phyloP scores from a whole-genome alignment of 192 early-diverging fungal genomes.

The Entrophospora sp. region DNA sequence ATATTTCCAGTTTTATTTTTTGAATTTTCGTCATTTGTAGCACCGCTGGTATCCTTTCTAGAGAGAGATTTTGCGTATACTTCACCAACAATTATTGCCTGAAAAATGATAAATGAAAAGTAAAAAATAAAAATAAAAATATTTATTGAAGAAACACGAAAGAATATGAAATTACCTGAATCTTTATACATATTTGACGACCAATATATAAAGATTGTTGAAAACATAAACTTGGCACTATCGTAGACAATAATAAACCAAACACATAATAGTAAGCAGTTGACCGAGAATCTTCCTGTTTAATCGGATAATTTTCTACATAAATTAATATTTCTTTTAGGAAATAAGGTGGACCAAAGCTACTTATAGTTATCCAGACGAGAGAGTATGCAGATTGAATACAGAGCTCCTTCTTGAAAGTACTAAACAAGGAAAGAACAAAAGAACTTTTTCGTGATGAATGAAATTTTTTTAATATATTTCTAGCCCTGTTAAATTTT shows the following conservation, averaged over 20 bases:
- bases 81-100: conserved; percentile 31
- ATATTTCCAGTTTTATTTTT: conserved; percentile 49
- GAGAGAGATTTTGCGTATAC: conserved; percentile 30
- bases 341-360: conserved; percentile 49
- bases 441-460: conserved; percentile 23
- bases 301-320: conserved; percentile 36
- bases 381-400: conserved; percentile 31
- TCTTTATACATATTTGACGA: conserved; percentile 50
- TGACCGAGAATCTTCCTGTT: conserved; percentile 13
- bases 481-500: conserved; percentile 19
- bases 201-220: conserved; percentile 58
- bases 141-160: conserved; percentile 20
- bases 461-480: conserved; percentile 29
- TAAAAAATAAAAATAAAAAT: conserved; percentile 40
- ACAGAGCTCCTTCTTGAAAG: conserved; percentile 35
- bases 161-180: conserved; percentile 24
- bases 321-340: conserved; percentile 46
- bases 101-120: conserved; percentile 23
- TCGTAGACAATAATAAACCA: conserved; percentile 43
- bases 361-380: conserved; percentile 18
- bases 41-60: conserved; percentile 25
- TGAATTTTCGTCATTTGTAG: conserved; percentile 19
- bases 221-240: conserved; percentile 33
- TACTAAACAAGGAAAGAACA: conserved; percentile 24
- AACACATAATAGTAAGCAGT: conserved; percentile 53